Percentiles rank a stretch among this genome's conserved stretches.
Evolutionary conservation across 2,329 filamentous ascomycete species (phyloP).

Genomic region (Coniochaeta sp.): DNA sequence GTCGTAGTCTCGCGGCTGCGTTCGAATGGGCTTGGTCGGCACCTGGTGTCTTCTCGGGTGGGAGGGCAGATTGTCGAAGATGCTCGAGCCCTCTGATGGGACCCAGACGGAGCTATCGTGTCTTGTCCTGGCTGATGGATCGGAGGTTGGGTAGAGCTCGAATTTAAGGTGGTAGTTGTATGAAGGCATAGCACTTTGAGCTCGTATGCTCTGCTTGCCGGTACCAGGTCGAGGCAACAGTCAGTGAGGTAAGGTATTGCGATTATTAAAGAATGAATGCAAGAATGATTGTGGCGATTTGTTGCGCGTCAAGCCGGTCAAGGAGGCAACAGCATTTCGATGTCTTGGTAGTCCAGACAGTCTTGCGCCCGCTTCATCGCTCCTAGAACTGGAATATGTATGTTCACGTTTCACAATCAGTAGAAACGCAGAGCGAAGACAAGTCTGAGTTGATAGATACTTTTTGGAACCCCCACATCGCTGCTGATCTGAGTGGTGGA

Average conservation of each 20-base stretch:
- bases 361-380: neutral
- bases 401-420: too few relatives aligned
- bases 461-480: neutral
- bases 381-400: neutral
- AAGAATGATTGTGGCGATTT: neutral
- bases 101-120: conserved; percentile 35
- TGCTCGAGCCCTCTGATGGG: conserved; percentile 36
- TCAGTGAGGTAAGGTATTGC: neutral
- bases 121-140: conserved; percentile 17
- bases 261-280: too few relatives aligned
- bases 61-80: conserved; percentile 50
- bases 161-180: conserved; percentile 62
- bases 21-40: neutral
- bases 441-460: too few relatives aligned
- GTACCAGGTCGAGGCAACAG: neutral
- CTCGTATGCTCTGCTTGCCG: neutral
- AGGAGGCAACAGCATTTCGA: conserved; percentile 1
- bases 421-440: neutral
- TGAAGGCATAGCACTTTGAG: conserved; percentile 40
- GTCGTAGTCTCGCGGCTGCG: conserved; percentile 5
- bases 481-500: neutral
- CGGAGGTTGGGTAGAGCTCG: conserved; percentile 50
- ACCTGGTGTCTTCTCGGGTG: conserved; percentile 27
- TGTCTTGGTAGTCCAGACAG: neutral
- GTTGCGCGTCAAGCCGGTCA: neutral